Base-by-base conservation (phyloP, 352 stramenopile genomes). In the Phytopythium mirpurense region DNA sequence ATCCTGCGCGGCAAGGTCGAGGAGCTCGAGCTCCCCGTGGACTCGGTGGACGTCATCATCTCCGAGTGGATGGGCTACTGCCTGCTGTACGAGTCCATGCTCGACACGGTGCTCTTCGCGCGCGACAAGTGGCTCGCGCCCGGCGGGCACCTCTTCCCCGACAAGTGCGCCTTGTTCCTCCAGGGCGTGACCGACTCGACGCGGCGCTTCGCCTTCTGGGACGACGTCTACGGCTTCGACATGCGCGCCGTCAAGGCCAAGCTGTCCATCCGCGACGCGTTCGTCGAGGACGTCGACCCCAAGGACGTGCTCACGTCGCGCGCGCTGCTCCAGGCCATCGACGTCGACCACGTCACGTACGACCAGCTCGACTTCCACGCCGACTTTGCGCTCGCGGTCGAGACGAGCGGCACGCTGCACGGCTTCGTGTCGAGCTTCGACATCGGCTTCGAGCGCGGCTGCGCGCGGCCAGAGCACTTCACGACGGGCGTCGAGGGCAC, bases 1-100 rank as follows among this genome's bases (percentile, higher is more conserved):
- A 81, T 99, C 41, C 90, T 99, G 37, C 84, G 93, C 48, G 93
- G 94, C 56, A 98, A 99, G 63, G 83, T 98, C 36, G 90, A 96
- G 66, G 87, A 96, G 57, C 81, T 96, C n/a, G 80, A 97, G 50
- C 69, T 99, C 16, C 94, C 94, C 0, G 89, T 98, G 29, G 72
- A 93, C 43, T 78, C 95, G 47, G 92, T 99, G 37, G 96, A 99
- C 70, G 96, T 99, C 48, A 98, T 99, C 67, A 93, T 99, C 32
- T 98, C 88, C 23, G 96, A 99, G 78, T 99, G 96, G 96, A 99
- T 99, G 95, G 96, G 96, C 41, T 99, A 99, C 72, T 98, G 95
- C 59, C 71, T 98, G 32, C 67, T 98, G 19, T 99, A 98, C 68
- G 96, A 99, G 76, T 98, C 87, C 31, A 99, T 99, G 96, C 82